A percentile compares a stretch with the other conserved stretches of the same genome.
These are phyloP conservation scores for Lathyrus tuberosus DNA, from an alignment of 306 rosid species.

Conservation along the genomic window DNA sequence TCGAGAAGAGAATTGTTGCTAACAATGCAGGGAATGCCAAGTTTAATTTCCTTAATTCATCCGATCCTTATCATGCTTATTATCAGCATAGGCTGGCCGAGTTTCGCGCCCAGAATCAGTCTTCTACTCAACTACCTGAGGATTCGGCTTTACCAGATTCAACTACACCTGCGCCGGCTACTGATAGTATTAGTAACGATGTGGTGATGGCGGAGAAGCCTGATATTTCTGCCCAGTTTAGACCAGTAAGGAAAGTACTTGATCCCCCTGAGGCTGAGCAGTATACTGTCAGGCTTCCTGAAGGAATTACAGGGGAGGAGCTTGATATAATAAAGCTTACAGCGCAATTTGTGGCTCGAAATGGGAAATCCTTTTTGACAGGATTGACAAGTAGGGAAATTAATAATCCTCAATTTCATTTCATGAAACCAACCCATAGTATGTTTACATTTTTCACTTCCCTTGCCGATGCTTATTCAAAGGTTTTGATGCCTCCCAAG, in stretches of 20 bases:
- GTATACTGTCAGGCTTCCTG: constrained; percentile 92
- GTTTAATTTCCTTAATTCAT: constrained; percentile 70
- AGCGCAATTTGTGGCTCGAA: constrained; percentile 93
- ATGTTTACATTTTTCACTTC: constrained; percentile 95
- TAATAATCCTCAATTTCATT: constrained; percentile 90
- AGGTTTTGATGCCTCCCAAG: constrained; percentile 91
- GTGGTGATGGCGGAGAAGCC: constrained; percentile 46
- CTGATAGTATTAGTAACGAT: constrained; percentile 61
- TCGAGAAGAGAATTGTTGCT: constrained; percentile 86
- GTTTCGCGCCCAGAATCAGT: constrained; percentile 76
- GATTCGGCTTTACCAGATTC: constrained; percentile 57
- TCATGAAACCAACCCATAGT: constrained; percentile 93
- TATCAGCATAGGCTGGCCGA: constrained; percentile 86
- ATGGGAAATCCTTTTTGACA: constrained; percentile 89
- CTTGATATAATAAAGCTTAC: constrained; percentile 93
- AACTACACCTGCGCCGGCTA: constrained; percentile 39
- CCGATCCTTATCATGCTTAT: constrained; percentile 88
- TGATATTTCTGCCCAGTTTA: constrained; percentile 74
- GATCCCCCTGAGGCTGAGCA: constrained; percentile 96
- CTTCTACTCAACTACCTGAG: constrained; percentile 52
- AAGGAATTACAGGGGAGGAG: constrained; percentile 95
- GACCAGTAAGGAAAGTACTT: constrained; percentile 64
- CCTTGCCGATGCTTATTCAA: constrained; percentile 90
- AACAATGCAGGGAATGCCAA: constrained; percentile 77
- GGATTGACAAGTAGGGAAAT: constrained; percentile 93